Base-by-base conservation (phyloP, 805 yeast species). In the Aciculoconidium aculeatum region DNA sequence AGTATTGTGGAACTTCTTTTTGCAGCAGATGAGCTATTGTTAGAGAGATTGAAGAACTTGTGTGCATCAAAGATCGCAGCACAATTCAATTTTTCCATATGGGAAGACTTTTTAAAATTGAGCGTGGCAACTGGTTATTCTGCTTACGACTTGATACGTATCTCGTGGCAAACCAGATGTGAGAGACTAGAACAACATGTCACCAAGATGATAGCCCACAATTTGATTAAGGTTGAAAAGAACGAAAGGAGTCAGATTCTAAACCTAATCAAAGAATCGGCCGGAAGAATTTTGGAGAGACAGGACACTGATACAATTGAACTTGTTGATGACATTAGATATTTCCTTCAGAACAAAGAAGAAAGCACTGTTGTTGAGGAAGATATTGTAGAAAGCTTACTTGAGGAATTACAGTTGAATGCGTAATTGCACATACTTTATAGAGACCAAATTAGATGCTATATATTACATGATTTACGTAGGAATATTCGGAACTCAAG, bases 221-320 rank as follows among this genome's bases (percentile, higher is more conserved):
- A 75, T 34, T 42, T 83, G 15, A 29, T 47, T 41, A 7, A 32
- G 26, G 15, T 75, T 47, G 50, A 41, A 59, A 5, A 36, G 3
- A 21, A 39, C 1, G 66, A 64, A 23, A 27, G 56, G n/a, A 7
- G 23, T 1, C 15, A 30, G 25, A 31, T 58, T 11, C 28, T 37
- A 6, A 23, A 21, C 6, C 36, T 59, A 11, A 48, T 61, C n/a
- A 41, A 37, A 28, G 65, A 62, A 39, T 65, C 74, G 46, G 80
- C 90, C 0, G 39, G 44, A 10, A 57, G 84, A 41, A 80, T 83
- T 28, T 45, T 66, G 12, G 53, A 49, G 10, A 66, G 92, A 46
- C 77, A 83, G 41, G 84, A 76, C 36, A 78, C 82, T 0, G 94
- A 83, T 55, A 79, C 90, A 1, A 79, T 83, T 45, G 94, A 83